Evolutionary conservation across 2,329 filamentous ascomycete species (phyloP).

Genomic region (Sporothrix pseudoabietina): DNA sequence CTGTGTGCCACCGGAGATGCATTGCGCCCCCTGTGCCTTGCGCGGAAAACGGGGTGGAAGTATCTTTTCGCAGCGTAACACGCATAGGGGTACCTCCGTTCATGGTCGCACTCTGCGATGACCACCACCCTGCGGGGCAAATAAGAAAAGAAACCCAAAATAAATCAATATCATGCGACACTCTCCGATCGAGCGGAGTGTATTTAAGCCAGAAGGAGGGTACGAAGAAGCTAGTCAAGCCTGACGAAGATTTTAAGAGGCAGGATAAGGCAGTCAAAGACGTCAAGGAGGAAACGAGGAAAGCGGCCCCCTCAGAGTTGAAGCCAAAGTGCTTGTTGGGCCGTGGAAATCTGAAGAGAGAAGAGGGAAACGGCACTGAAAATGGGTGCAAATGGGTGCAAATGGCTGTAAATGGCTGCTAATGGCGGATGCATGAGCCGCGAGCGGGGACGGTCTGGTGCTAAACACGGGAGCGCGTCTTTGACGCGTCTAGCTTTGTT

Average conservation of each 20-base stretch:
- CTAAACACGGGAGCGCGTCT: conserved; percentile 32
- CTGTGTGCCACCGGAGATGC: conserved; percentile 21
- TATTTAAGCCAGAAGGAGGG: conserved; percentile 1
- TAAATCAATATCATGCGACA: neutral
- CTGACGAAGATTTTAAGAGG: neutral
- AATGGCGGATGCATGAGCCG: neutral
- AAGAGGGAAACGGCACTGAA: neutral
- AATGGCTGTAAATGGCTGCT: neutral
- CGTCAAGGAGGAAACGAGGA: neutral
- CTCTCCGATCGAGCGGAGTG: neutral
- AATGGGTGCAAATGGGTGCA: neutral
- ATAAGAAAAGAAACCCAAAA: neutral
- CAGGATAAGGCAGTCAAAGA: neutral
- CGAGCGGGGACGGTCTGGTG: conserved; percentile 18
- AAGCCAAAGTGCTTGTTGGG: neutral
- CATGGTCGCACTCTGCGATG: neutral
- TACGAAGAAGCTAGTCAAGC: neutral
- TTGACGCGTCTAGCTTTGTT: conserved; percentile 34
- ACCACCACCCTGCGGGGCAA: neutral
- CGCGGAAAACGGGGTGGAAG: neutral
- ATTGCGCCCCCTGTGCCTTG: conserved; percentile 10
- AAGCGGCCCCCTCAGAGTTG: neutral
- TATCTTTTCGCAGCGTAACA: conserved; percentile 1
- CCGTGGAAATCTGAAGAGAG: neutral
- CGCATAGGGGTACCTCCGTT: conserved; percentile 10